Evolutionary conservation across 257 asterid species (phyloP).

Genomic region (Hygrophila difformis): DNA sequence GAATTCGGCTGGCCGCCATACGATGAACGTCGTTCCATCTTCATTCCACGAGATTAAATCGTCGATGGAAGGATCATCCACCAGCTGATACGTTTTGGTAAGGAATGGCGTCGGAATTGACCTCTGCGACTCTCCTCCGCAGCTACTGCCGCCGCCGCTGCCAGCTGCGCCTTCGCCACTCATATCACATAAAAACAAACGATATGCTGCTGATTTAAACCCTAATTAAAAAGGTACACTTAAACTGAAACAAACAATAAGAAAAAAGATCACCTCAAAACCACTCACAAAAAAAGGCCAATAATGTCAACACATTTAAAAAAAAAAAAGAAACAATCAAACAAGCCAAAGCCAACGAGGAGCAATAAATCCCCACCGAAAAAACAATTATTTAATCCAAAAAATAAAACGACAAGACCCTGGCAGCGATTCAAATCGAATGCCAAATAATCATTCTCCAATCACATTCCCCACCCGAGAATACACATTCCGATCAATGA

Average conservation of each 20-base stretch:
- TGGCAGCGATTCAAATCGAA: not conserved
- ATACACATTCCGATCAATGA: not conserved
- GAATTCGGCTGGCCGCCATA: conserved; percentile 86
- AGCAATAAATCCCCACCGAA: no score
- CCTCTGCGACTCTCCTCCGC: conserved; percentile 48
- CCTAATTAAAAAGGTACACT: not conserved
- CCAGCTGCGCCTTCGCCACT: conserved; percentile 25
- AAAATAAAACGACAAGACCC: not conserved
- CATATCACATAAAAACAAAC: conserved; percentile 15
- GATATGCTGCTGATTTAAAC: conserved; percentile 5
- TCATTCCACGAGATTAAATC: conserved; percentile 89
- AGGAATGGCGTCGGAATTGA: conserved; percentile 75
- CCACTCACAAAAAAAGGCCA: not conserved
- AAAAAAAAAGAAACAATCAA: no score
- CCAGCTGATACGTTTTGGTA: conserved; percentile 71
- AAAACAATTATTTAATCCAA: no score
- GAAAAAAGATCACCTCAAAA: not conserved
- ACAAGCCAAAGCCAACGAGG: no score
- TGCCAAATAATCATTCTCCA: not conserved
- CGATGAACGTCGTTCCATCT: conserved; percentile 72
- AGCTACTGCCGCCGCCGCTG: conserved; percentile 15
- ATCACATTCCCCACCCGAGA: not conserved
- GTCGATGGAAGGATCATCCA: conserved; percentile 56
- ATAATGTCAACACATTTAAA: not conserved
- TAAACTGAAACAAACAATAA: not conserved